phyloP scores from a whole-genome alignment of 352 stramenopile genomes.

The Phytophthora pluvialis region DNA sequence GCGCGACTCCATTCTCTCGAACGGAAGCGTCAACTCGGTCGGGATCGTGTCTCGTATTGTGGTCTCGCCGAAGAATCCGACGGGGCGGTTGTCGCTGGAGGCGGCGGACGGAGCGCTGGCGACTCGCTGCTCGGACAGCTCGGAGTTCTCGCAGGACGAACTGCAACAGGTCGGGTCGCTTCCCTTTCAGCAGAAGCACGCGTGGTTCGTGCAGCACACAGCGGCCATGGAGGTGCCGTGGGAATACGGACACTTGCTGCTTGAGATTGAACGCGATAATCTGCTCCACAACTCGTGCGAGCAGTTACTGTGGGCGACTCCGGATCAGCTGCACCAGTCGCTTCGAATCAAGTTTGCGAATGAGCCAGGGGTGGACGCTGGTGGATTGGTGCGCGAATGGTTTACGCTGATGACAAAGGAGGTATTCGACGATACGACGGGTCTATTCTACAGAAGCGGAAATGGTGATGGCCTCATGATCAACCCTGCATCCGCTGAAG shows the following conservation, averaged over 20 bases:
- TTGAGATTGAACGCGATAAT: slow-evolving; percentile 90
- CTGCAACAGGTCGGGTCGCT: slow-evolving; percentile 71
- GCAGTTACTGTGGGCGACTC: slow-evolving; percentile 84
- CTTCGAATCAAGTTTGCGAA: slow-evolving; percentile 92
- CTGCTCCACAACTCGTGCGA: slow-evolving; percentile 91
- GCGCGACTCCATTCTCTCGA: slow-evolving; percentile 75
- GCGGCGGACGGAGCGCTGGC: slow-evolving; percentile 63
- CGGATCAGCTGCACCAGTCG: slow-evolving; percentile 86
- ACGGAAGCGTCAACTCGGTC: slow-evolving; percentile 63
- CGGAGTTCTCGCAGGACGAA: slow-evolving; percentile 73
- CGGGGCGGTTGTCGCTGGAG: slow-evolving; percentile 77
- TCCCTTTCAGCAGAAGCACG: slow-evolving; percentile 89
- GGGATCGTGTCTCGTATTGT: slow-evolving; percentile 81
- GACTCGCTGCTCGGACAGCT: slow-evolving; percentile 62
- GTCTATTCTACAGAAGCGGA: slow-evolving; percentile 79
- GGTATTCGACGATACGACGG: slow-evolving; percentile 87
- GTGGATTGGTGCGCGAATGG: slow-evolving; percentile 92
- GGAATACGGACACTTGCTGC: slow-evolving; percentile 86
- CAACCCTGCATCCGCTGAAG: slow-evolving; percentile 82
- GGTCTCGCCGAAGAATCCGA: slow-evolving; percentile 77
- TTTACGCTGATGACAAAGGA: slow-evolving; percentile 92
- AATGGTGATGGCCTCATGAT: slow-evolving; percentile 87
- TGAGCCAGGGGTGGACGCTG: slow-evolving; percentile 91
- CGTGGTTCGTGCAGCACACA: slow-evolving; percentile 89
- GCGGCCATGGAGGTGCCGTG: slow-evolving; percentile 86